These are phyloP conservation scores for Lathyrus sativus DNA, from an alignment of 306 rosid genomes.

Conservation along the genomic window DNA sequence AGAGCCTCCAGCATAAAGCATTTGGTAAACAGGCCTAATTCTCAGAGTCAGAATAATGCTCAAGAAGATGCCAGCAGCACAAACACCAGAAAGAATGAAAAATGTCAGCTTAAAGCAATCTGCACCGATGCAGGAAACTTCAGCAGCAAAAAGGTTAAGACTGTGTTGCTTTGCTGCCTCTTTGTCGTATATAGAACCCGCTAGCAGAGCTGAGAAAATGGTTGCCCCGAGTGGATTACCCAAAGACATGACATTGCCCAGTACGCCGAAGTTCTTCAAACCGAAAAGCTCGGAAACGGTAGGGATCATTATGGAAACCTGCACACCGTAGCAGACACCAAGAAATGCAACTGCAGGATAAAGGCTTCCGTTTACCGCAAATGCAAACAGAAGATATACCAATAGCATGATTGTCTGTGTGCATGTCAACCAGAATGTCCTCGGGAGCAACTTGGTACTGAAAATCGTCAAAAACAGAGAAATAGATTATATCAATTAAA, in stretches of 20 bases:
- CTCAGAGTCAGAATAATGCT: conserved; percentile 58
- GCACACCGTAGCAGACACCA: conserved; percentile 70
- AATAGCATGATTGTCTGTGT: conserved; percentile 64
- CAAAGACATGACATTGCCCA: conserved; percentile 56
- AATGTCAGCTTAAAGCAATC: conserved; percentile 70
- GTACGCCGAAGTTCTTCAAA: conserved; percentile 65
- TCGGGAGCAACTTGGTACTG: conserved; percentile 66
- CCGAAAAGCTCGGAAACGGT: conserved; percentile 84
- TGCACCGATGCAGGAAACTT: conserved; percentile 62
- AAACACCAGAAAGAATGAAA: conserved; percentile 57
- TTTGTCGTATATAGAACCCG: conserved; percentile 64
- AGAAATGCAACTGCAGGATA: conserved; percentile 63
- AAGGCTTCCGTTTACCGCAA: conserved; percentile 59
- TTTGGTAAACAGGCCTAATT: conserved; percentile 73
- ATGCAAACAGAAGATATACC: conserved; percentile 69
- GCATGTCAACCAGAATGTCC: conserved; percentile 70
- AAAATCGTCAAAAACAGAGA: conserved; percentile 16
- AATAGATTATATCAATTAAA: not conserved
- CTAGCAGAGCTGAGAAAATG: conserved; percentile 73
- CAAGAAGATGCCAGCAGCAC: conserved; percentile 57
- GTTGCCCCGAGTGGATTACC: conserved; percentile 81
- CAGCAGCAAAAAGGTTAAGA: conserved; percentile 34
- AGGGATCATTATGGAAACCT: conserved; percentile 72
- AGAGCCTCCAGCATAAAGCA: conserved; percentile 82
- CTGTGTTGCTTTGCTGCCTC: conserved; percentile 79